phyloP scores from a whole-genome alignment of 192 early-diverging fungal species.

The Gigaspora rosea region DNA sequence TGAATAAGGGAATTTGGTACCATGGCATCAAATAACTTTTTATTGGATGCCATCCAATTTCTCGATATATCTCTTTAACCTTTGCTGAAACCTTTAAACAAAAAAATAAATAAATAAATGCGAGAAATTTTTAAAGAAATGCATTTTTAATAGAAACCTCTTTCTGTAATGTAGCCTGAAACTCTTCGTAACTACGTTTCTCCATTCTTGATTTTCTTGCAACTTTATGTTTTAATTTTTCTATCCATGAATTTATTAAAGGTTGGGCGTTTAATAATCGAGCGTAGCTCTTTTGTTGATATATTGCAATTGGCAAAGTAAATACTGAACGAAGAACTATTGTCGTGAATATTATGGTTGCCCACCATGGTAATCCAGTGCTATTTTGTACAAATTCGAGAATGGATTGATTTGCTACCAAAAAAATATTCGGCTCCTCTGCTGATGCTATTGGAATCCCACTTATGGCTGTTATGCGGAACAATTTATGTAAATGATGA shows the following conservation, averaged over 20 bases:
- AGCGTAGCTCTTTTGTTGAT: slow-evolving; percentile 55
- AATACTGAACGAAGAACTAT: slow-evolving; percentile 50
- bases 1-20: slow-evolving; percentile 77
- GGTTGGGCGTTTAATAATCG: slow-evolving; percentile 51
- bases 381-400: slow-evolving; percentile 46
- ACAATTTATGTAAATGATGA: no score
- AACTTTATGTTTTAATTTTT: slow-evolving; percentile 51
- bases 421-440: slow-evolving; percentile 40
- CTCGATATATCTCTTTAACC: slow-evolving; percentile 57
- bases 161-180: slow-evolving; percentile 47
- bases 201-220: slow-evolving; percentile 40
- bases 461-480: no score
- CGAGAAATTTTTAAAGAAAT: background rate
- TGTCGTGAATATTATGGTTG: slow-evolving; percentile 51
- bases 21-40: slow-evolving; percentile 66
- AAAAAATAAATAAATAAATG: background rate
- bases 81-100: slow-evolving; percentile 47
- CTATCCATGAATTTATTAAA: slow-evolving; percentile 48
- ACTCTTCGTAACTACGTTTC: slow-evolving; percentile 46
- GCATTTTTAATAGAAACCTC: slow-evolving; percentile 40
- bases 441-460: no score
- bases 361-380: slow-evolving; percentile 59
- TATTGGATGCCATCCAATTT: slow-evolving; percentile 60
- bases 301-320: slow-evolving; percentile 60
- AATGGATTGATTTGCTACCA: slow-evolving; percentile 47